Evolutionary conservation across 108 stramenopile species (phyloP).

Genomic region (Cylindrotheca fusiformis): DNA sequence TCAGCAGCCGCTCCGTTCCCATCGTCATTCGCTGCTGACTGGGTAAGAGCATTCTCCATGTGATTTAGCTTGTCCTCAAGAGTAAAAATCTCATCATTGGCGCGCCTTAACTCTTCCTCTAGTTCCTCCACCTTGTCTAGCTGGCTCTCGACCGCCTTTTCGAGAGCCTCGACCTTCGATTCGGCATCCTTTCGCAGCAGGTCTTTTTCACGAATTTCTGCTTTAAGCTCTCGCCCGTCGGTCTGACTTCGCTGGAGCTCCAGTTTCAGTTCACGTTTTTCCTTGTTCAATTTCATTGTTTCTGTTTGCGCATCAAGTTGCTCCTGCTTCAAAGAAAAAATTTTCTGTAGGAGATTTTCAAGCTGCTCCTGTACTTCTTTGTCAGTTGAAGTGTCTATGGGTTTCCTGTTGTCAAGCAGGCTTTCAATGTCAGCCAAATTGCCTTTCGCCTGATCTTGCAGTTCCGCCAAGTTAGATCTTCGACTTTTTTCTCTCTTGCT

Average conservation of each 20-base stretch:
- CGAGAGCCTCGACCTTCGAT: slow-evolving; percentile 15
- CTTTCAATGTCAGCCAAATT: too few species aligned
- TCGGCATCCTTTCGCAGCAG: slow-evolving; percentile 6
- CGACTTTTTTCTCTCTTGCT: neutral
- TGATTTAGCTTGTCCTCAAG: slow-evolving; percentile 16
- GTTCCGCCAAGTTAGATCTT: neutral
- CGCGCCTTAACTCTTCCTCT: slow-evolving; percentile 17
- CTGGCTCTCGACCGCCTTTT: slow-evolving; percentile 24
- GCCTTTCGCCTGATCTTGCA: neutral
- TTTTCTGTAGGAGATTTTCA: neutral
- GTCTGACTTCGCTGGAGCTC: slow-evolving; percentile 19
- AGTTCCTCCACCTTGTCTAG: slow-evolving; percentile 28
- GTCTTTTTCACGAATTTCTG: slow-evolving; percentile 13
- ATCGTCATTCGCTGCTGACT: neutral
- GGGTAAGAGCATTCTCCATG: slow-evolving; percentile 1
- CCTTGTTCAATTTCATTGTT: slow-evolving; percentile 11
- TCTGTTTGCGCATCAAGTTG: slow-evolving; percentile 17
- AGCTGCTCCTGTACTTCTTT: neutral
- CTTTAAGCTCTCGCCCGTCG: slow-evolving; percentile 12
- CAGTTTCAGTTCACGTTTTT: slow-evolving; percentile 16
- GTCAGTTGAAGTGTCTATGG: too few species aligned
- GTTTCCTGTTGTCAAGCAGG: too few species aligned
- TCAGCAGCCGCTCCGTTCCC: slow-evolving; percentile 6
- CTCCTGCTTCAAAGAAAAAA: slow-evolving; percentile 10
- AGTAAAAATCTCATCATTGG: slow-evolving; percentile 20